These are phyloP conservation scores for Nidula microcarpa DNA, from an alignment of 768 basidiomycete genomes.

Conservation along the genomic window DNA sequence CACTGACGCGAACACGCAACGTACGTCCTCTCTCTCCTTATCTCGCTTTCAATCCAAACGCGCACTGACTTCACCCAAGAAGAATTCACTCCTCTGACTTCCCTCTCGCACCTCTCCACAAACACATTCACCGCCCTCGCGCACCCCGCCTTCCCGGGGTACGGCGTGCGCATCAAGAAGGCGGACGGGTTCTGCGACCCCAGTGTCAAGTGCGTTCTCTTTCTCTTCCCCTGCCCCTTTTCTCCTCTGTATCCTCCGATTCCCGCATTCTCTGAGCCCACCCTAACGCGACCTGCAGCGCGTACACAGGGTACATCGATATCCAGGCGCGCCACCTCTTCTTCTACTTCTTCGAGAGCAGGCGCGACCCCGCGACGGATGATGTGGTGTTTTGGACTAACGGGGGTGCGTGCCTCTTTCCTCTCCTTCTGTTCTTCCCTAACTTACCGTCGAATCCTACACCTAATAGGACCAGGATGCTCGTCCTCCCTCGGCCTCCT, in stretches of 20 bases:
- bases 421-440: too few relatives aligned
- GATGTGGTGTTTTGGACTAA: constrained; percentile 60
- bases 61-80: too few relatives aligned
- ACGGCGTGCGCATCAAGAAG: constrained; percentile 1
- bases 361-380: constrained; percentile 55
- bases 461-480: constrained; percentile 33
- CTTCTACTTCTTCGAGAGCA: constrained; percentile 78
- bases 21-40: too few relatives aligned
- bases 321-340: constrained; percentile 60
- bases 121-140: background rate
- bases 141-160: background rate
- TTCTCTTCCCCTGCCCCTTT: too few relatives aligned
- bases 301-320: constrained; percentile 69
- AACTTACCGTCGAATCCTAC: too few relatives aligned
- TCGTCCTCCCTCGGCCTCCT: constrained; percentile 56
- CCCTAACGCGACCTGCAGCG: constrained; percentile 25
- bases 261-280: too few relatives aligned
- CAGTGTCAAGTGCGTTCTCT: background rate
- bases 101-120: background rate
- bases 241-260: too few relatives aligned
- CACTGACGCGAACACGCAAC: too few relatives aligned
- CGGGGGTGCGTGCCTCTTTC: constrained; percentile 26
- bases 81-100: background rate
- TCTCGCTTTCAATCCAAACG: too few relatives aligned
- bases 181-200: background rate